Base-by-base conservation (phyloP, 768 basidiomycete species). In the Termitomyces sp. region DNA sequence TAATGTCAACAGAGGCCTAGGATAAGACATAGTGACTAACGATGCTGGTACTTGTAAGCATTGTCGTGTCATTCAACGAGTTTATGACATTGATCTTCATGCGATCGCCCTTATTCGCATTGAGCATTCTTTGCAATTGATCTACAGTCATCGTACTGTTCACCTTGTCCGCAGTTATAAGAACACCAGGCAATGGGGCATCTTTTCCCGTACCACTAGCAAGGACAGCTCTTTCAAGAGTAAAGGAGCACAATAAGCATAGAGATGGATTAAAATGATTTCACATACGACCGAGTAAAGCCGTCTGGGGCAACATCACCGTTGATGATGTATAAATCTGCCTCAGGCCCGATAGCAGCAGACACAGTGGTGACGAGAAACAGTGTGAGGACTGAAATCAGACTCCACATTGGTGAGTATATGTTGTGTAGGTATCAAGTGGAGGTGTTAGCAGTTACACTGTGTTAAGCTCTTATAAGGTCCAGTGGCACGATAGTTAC, bases 11-110 rank as follows among this genome's bases (percentile, higher is more conserved):
- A 42, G 13, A 3, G 6, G 31, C 3, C 12, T 12, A 3, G 7
- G 33, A 11, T 8, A 16, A n/a, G 6, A 4, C 18, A 16, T 13
- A 6, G 15, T 24, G 12, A 55, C 54, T 31, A 8, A 55, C 54
- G 9, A 55, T 55, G n/a, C 42, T 55, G 12, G 54, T 55, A 24
- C 11, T 34, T 31, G 42, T 46, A 16, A 33, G 30, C 54, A 55
- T 55, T 13, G 54, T 55, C 12, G 42, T 45, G 31, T 55, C 54
- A 9, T 42, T 24, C n/a, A 55, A 45, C 42, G 2, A 13, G 42
- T 55, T 5, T 16, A 55, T 24, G 13, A 55, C 54, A 6, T 55
- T 55, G 27, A 55, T 55, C 37, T 45, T 55, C 41, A 55, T 44
- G 31, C 16, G 2, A 55, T 55, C 54, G 15, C 54, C 54, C 54